Evolutionary conservation across 2,329 filamentous ascomycete genomes (phyloP).

Genomic region (Curvularia hawaiiensis): DNA sequence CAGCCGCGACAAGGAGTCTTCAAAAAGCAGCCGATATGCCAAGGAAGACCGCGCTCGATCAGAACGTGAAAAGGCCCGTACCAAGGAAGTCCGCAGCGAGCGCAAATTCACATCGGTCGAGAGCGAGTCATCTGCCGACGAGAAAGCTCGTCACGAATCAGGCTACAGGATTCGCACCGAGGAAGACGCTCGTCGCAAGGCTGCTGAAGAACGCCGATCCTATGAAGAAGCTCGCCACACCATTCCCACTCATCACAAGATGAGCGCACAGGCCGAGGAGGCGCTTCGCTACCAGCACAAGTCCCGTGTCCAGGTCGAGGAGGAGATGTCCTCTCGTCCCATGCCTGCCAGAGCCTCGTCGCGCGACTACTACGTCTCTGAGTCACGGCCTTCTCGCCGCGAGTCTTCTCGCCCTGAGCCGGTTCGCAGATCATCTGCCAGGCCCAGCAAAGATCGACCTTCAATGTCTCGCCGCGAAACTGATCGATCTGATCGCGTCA

Average conservation of each 20-base stretch:
- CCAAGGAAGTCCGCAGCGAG: constrained; percentile 49
- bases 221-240: constrained; percentile 34
- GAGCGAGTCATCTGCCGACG: constrained; percentile 43
- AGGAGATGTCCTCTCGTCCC: constrained; percentile 29
- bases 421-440: constrained; percentile 43
- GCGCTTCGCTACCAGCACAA: constrained; percentile 38
- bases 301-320: constrained; percentile 32
- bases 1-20: constrained; percentile 39
- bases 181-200: constrained; percentile 33
- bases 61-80: constrained; percentile 48
- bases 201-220: constrained; percentile 37
- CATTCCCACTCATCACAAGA: constrained; percentile 29
- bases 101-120: constrained; percentile 43
- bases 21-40: constrained; percentile 29
- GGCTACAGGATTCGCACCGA: constrained; percentile 37
- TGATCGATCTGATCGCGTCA: constrained; percentile 37
- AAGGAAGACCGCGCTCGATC: constrained; percentile 47
- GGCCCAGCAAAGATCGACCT: constrained; percentile 35
- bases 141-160: constrained; percentile 40
- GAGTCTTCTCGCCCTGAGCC: constrained; percentile 32
- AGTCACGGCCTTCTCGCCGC: constrained; percentile 33
- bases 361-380: constrained; percentile 37
- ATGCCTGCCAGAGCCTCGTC: constrained; percentile 37
- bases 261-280: constrained; percentile 32
- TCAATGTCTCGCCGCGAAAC: constrained; percentile 32